These are phyloP conservation scores for Stropharia rugosoannulata DNA, from an alignment of 768 basidiomycete species.

Conservation along the genomic window DNA sequence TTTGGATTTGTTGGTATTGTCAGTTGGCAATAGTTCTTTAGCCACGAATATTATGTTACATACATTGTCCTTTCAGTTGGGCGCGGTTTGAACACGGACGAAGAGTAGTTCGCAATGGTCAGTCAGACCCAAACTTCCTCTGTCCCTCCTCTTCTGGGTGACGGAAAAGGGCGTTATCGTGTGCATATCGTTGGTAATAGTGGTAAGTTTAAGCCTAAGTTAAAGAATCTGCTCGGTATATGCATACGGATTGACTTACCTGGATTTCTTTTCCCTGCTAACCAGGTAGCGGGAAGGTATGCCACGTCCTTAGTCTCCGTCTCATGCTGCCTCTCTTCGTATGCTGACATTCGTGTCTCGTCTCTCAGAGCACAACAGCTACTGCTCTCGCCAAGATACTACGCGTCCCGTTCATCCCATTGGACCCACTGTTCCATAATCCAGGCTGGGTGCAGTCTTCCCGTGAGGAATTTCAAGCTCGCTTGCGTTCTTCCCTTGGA, in stretches of 20 bases:
- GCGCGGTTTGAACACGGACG: too few relatives aligned
- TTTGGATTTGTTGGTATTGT: too few relatives aligned
- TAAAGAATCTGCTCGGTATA: background rate
- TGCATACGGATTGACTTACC: too few relatives aligned
- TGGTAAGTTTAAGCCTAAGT: constrained; percentile 9
- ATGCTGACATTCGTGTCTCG: background rate
- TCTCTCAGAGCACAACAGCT: constrained; percentile 44
- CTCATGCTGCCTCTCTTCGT: background rate
- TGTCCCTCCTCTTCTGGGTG: constrained; percentile 16
- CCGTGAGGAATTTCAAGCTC: constrained; percentile 27
- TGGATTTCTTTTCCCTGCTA: background rate
- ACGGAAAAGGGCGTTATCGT: constrained; percentile 17
- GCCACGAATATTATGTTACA: too few relatives aligned
- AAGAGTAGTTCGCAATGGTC: too few relatives aligned
- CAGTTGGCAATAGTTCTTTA: too few relatives aligned
- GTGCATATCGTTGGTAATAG: constrained; percentile 22
- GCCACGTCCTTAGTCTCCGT: background rate
- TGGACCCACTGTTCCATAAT: constrained; percentile 49
- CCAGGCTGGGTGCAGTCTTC: constrained; percentile 44
- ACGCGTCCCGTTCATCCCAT: constrained; percentile 40
- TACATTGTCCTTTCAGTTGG: too few relatives aligned
- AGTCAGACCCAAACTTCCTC: too few relatives aligned
- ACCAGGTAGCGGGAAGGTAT: constrained; percentile 14
- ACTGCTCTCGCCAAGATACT: constrained; percentile 41
- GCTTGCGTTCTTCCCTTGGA: constrained; percentile 27